Base-by-base conservation (phyloP, 2,329 filamentous ascomycete genomes). In the Chaetothyriales sp. region DNA sequence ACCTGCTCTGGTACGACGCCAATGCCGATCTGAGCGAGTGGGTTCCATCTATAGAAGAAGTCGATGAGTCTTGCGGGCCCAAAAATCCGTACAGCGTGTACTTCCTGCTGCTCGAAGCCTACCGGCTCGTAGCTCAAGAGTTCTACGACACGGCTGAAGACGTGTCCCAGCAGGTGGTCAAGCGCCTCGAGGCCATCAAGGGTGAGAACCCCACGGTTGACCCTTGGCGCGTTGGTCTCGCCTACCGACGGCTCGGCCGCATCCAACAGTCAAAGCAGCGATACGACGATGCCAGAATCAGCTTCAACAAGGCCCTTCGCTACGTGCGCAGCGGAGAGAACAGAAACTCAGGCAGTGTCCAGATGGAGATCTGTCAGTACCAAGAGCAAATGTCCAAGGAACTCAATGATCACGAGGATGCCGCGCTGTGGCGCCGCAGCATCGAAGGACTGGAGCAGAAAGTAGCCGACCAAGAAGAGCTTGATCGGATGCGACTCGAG, bases 201-300 rank as follows among this genome's bases (percentile, higher is more conserved):
- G 43, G 48, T 20, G 52, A 50, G 18, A 52, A 46, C 22, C 22
- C 22, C 22, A 15, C 32, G 12, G 49, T 54, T 18, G 54, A 56
- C 28, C 44, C 48, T 8, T 56, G 51, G 51, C 52, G 52, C 7
- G 50, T 56, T 5, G 54, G 52, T 18, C 44, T 56, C 7, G 54
- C 52, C 5, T 56, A 56, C 42, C 52, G 54, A n/a, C 50, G 54
- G 15, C 54, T 56, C 18, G 54, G 54, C 18, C 47, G 54, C 26
- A 44, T 48, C 44, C 54, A 56, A 28, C 28, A 49, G n/a, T 19
- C 42, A 43, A 54, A 51, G 36, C 46, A 46, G 3, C 49, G 44
- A 9, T 52, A 47, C 44, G 25, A 39, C 8, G 54, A 56, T 22
- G 54, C 54, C 9, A 48, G 52, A 15, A 49, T 52, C n/a, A 56